A percentile compares a stretch with the other conserved stretches of the same genome.
Conservation (phyloP, 192 early-diverging fungal genomes). For the Coemansia sp. region DNA sequence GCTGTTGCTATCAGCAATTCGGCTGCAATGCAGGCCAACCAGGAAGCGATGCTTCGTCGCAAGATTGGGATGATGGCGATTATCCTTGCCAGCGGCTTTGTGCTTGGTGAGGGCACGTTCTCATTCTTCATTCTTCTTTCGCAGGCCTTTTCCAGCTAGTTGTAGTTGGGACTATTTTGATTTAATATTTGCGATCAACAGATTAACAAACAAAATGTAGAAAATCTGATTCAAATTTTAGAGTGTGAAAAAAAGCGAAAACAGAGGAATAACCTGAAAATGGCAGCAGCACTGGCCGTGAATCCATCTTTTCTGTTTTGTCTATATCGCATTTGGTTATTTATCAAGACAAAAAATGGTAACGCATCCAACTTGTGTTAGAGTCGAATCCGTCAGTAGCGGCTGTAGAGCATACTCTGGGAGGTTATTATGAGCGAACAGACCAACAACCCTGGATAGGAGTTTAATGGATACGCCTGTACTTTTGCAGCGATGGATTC, state of each 20-base stretch:
- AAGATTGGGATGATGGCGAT: conserved; percentile 61
- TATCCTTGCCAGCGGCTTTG: conserved; percentile 74
- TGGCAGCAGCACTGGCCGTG: background rate
- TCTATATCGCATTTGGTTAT: conserved; percentile 10
- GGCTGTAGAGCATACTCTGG: background rate
- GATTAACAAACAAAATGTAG: too few relatives aligned
- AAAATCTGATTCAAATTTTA: too few relatives aligned
- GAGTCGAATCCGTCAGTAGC: background rate
- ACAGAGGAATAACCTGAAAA: background rate
- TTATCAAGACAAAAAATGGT: conserved; percentile 23
- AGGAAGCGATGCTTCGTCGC: conserved; percentile 24
- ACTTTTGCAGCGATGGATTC: background rate
- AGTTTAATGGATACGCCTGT: background rate
- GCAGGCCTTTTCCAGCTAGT: conserved; percentile 32
- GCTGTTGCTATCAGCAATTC: background rate
- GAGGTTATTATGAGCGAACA: background rate
- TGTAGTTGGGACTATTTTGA: background rate
- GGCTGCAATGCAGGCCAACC: background rate
- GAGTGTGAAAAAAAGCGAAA: background rate
- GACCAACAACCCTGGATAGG: too few relatives aligned
- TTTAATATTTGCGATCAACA: background rate
- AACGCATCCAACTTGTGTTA: conserved; percentile 13
- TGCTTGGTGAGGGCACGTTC: conserved; percentile 72
- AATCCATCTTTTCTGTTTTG: conserved; percentile 26
- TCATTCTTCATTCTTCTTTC: conserved; percentile 61